Evolutionary conservation across 495 filamentous ascomycete species (phyloP).

Genomic region (Thozetella sp.): DNA sequence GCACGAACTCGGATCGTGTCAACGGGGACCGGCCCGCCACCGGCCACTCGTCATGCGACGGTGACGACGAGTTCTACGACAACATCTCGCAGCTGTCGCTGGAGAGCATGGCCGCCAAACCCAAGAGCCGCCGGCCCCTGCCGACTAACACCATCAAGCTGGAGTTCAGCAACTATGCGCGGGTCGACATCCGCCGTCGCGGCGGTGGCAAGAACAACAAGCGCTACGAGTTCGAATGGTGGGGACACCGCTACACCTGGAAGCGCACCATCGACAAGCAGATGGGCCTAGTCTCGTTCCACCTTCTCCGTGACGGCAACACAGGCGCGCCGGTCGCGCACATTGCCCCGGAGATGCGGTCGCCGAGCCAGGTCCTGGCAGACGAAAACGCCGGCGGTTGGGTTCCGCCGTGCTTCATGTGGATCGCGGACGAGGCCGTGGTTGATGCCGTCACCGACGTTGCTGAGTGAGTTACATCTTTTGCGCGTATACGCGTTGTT

Average conservation of each 20-base stretch:
- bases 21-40: slow-evolving; percentile 45
- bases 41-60: slow-evolving; percentile 38
- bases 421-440: slow-evolving; percentile 75
- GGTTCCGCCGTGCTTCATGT: slow-evolving; percentile 88
- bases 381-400: slow-evolving; percentile 84
- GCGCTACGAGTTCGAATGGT: slow-evolving; percentile 90
- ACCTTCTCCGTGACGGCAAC: slow-evolving; percentile 69
- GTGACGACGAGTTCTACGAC: slow-evolving; percentile 48
- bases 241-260: slow-evolving; percentile 87
- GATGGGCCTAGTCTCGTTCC: slow-evolving; percentile 67
- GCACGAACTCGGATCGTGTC: slow-evolving; percentile 43
- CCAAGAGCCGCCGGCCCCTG: slow-evolving; percentile 38
- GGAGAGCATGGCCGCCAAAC: slow-evolving; percentile 21
- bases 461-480: slow-evolving; percentile 77
- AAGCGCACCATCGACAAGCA: slow-evolving; percentile 67
- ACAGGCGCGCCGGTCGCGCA: slow-evolving; percentile 71
- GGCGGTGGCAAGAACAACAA: slow-evolving; percentile 73
- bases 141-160: slow-evolving; percentile 78
- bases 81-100: slow-evolving; percentile 37
- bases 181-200: slow-evolving; percentile 77
- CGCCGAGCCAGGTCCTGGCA: slow-evolving; percentile 66
- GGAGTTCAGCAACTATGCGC: slow-evolving; percentile 97
- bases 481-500: slow-evolving; percentile 14
- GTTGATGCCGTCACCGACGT: slow-evolving; percentile 73
- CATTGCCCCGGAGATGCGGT: slow-evolving; percentile 80